Base-by-base conservation (phyloP, 805 yeast genomes). In the Torulaspora maleeae region DNA sequence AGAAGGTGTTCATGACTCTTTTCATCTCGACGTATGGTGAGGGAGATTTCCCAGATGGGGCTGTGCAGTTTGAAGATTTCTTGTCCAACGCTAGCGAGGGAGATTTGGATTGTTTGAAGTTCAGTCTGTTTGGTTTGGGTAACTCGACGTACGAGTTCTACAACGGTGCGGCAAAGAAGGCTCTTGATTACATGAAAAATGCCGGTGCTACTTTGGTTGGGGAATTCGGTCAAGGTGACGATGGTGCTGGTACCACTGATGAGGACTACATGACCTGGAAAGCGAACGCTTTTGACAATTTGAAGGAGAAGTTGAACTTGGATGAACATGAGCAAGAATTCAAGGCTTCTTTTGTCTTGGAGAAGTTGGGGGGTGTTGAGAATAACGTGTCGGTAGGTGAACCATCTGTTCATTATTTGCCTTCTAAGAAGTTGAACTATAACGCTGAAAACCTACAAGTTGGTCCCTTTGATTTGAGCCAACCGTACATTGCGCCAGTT, bases 31-130 rank as follows among this genome's bases (percentile, higher is more conserved):
- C 96, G 9, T 93, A 93, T 59, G 99, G 99, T 56, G 99, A 91
- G 70, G 99, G 99, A 62, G 99, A 91, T 65, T 95, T 95, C 56
- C 91, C 99, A 11, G 99, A 91, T 65, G 86, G 87, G 57, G 93
- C 97, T n/a, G 77, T 78, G 34, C 80, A 79, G 30, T 87, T 93
- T 63, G 81, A 79, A 61, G 84, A 82, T 47, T 80, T 71, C 60
- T 75, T 90, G 58, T 77, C 80, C 27, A 56, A 65, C 22, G 67
- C 73, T 43, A 78, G 75, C 41, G 82, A 78, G 22, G 77, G 77
- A 19, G 76, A 70, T 34, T 78, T 75, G 48, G 62, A 68, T 27
- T 77, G 76, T 49, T 60, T 89, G 50, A 79, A 76, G 54, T 89
- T 70, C 67, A 77, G 89, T 48, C 75, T 88, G 42, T 93, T 91